Evolutionary conservation across 257 asterid genomes (phyloP).

Genomic region (Salvia miltiorrhiza): DNA sequence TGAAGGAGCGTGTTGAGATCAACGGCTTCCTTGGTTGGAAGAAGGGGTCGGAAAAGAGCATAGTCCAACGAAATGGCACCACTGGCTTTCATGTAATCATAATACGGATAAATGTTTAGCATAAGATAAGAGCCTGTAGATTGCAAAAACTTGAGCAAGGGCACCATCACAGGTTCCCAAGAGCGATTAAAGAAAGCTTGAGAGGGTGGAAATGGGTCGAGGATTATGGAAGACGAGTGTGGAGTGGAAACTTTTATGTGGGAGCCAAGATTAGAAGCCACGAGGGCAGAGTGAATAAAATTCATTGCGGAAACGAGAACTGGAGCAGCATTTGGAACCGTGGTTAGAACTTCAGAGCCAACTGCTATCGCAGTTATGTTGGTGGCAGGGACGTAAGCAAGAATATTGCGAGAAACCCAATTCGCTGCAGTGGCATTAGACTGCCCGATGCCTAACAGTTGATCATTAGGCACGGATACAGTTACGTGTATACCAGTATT

Average conservation of each 20-base stretch:
- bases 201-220: constrained; percentile 93
- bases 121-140: constrained; percentile 63
- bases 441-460: constrained; percentile 78
- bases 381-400: constrained; percentile 74
- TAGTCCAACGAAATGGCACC: constrained; percentile 81
- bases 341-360: constrained; percentile 75
- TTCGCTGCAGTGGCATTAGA: constrained; percentile 84
- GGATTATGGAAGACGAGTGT: constrained; percentile 68
- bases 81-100: constrained; percentile 60
- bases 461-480: constrained; percentile 80
- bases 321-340: constrained; percentile 81
- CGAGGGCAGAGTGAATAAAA: constrained; percentile 78
- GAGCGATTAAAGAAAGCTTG: constrained; percentile 90
- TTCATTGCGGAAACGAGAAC: constrained; percentile 69
- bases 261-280: constrained; percentile 71
- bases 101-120: constrained; percentile 87
- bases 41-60: constrained; percentile 80
- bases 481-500: constrained; percentile 64
- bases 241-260: constrained; percentile 83
- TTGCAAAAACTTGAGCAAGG: constrained; percentile 70
- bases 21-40: constrained; percentile 85
- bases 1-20: constrained; percentile 86
- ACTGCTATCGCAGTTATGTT: constrained; percentile 79
- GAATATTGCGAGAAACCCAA: constrained; percentile 79
- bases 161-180: constrained; percentile 70